These are phyloP conservation scores for Malbranchea cinnamomea DNA, from an alignment of 2,329 filamentous ascomycete species.

Conservation along the genomic window DNA sequence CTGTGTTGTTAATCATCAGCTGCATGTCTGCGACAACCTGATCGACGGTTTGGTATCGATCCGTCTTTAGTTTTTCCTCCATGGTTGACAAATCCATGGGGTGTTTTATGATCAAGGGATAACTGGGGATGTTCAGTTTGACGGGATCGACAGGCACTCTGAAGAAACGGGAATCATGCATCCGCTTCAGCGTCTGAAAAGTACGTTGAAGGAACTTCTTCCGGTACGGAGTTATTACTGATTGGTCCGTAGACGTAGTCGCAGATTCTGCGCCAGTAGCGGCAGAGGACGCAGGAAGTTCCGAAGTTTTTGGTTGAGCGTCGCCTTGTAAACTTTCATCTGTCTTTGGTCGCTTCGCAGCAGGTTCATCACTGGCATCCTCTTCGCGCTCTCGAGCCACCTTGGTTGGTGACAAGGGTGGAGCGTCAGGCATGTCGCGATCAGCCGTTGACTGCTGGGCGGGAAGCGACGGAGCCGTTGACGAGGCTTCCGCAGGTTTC, in stretches of 20 bases:
- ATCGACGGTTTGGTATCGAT: conserved; percentile 53
- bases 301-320: conserved; percentile 30
- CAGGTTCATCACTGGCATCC: conserved; percentile 47
- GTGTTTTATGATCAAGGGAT: conserved; percentile 55
- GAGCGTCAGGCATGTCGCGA: conserved; percentile 40
- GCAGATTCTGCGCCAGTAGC: too few relatives aligned
- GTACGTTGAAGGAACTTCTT: conserved; percentile 27
- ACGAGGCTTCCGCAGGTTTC: background rate
- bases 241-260: too few relatives aligned
- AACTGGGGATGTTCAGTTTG: conserved; percentile 60
- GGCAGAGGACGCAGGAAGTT: conserved; percentile 21
- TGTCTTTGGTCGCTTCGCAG: conserved; percentile 67
- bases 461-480: background rate
- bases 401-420: conserved; percentile 38
- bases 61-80: conserved; percentile 61
- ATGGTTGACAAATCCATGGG: conserved; percentile 79
- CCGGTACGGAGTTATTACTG: too few relatives aligned
- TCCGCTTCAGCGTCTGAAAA: conserved; percentile 55
- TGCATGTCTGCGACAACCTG: conserved; percentile 61
- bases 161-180: conserved; percentile 64
- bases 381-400: conserved; percentile 63
- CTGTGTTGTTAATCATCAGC: conserved; percentile 64
- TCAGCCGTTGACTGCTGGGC: conserved; percentile 18
- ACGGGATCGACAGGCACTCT: conserved; percentile 61
- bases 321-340: conserved; percentile 37